Base-by-base conservation (phyloP, 2,329 filamentous ascomycete species). In the Chaetomiaceae sp. region DNA sequence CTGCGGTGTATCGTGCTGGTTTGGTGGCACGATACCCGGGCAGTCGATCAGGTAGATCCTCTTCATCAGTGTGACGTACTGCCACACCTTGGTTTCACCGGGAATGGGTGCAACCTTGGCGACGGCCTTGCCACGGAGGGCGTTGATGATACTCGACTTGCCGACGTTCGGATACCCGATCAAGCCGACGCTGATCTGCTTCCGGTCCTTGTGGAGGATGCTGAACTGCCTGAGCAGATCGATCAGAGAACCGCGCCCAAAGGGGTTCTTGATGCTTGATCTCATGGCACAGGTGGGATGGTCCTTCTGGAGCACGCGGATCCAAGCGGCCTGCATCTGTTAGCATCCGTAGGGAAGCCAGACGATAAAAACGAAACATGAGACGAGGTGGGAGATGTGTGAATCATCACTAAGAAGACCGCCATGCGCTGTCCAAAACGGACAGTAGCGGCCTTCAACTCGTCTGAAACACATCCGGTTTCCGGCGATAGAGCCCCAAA, bases 371-470 rank as follows among this genome's bases (percentile, higher is more conserved):
- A 33, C 15, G 8, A 19, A 25, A 20, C 17, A 37, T 3, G 17
- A n/a, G 6, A 65, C 61, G 43, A 20, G 31, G 56, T 22, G 49
- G 53, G 60, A 66, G 64, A 73, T 79, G 76, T 99, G 82, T 92
- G 91, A 87, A 87, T 88, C 89, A 87, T 89, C 87, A 97, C 94
- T 99, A 99, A 95, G 94, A 97, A 88, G 79, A 81, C 81, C 82
- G 83, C 87, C 84, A 91, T 75, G 74, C 73, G 74, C 75, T 72
- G 75, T 73, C 64, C 68, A 70, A 69, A 69, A 71, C 66, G 76
- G 81, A 55, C 74, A 79, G 82, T 82, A 83, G 81, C 82, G 84
- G 83, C 78, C 78, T 87, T 97, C 94, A 96, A 97, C 94, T 97
- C 92, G 90, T 87, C 89, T 85, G 85, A 88, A 87, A 86, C 89